Evolutionary conservation across 164 flowering plant species (phyloP), one percentile per base, ranked within the genome.

Genomic region (Malania oleifera): DNA sequence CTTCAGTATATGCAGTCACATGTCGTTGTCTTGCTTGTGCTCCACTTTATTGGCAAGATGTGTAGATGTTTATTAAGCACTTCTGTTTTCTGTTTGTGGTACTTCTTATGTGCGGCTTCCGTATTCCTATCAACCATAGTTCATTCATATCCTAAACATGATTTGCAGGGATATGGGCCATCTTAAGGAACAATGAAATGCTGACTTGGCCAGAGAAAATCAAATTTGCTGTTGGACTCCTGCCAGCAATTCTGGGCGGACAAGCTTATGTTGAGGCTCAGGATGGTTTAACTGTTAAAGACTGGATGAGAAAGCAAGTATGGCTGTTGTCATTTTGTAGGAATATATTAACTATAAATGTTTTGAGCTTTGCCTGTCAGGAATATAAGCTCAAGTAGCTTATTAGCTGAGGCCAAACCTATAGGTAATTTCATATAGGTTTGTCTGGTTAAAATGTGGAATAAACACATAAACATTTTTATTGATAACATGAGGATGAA

Each of bases 241-340:
- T 93, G 63, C 99, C 99, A 61, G 99, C 99, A 43, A 90, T 93
- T 64, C 26, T 82, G 43, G 99, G 99, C 48, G 99, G 99, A 25
- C 99, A 93, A 66, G 62, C 89, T 28, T 93, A 93, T 75, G 99
- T 93, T 56, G 96, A 93, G 73, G 99, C 99, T 66, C 99, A 93
- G 72, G 99, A 93, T 74, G 82, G 89, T 67, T 69, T 93, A 25
- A 73, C 77, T 59, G 99, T 93, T 62, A 67, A 80, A 74, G 96
- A 93, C 26, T 93, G 99, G 99, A 93, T 93, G 99, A 79, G 67
- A 67, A 86, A 85, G 68, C 99, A 87, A 80, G 98, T 86, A 75
- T 34, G 52, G 54, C 14, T 9, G 1, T 19, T 39, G 13, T 57
- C 48, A 22, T 17, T 17, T 20, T n/a, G n/a, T n/a, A n/a, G n/a